Conservation (phyloP, 2,329 filamentous ascomycete genomes). For the Elsinoe fawcettii region DNA sequence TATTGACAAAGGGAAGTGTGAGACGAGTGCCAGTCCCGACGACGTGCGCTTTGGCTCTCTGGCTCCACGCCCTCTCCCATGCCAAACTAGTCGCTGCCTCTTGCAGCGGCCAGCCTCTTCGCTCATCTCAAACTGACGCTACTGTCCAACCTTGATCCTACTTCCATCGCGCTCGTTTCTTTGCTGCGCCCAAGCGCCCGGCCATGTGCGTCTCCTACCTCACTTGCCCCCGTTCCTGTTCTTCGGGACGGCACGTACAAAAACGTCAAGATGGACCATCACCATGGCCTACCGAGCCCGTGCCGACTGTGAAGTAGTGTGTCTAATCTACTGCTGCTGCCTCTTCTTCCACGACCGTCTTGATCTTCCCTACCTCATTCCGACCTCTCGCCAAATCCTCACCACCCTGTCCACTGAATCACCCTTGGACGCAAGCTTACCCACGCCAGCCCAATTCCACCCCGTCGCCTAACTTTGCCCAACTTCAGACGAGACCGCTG, state of each 20-base stretch:
- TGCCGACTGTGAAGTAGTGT: background rate
- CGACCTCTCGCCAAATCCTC: too few species aligned
- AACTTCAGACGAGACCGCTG: background rate
- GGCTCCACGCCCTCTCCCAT: background rate
- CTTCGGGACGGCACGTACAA: conserved; percentile 15
- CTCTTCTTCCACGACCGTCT: background rate
- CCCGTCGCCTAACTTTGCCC: conserved; percentile 12
- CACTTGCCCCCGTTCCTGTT: conserved; percentile 13
- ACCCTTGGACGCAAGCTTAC: background rate
- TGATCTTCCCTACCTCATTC: too few species aligned
- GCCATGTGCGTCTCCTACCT: background rate
- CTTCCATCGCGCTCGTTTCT: background rate
- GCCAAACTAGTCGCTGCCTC: background rate
- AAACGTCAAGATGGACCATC: conserved; percentile 11
- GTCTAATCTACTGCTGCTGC: background rate
- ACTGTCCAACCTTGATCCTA: background rate
- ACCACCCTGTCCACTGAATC: background rate
- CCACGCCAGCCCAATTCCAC: background rate
- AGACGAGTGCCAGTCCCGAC: too few species aligned
- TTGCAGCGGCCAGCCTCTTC: background rate
- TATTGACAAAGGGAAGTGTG: too few species aligned
- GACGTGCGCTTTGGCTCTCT: background rate
- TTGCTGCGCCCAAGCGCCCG: background rate
- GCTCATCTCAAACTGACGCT: conserved; percentile 7
- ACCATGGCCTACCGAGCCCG: conserved; percentile 4